Conservation (phyloP, 2,329 filamentous ascomycete species). For the Biscogniauxia marginata region DNA sequence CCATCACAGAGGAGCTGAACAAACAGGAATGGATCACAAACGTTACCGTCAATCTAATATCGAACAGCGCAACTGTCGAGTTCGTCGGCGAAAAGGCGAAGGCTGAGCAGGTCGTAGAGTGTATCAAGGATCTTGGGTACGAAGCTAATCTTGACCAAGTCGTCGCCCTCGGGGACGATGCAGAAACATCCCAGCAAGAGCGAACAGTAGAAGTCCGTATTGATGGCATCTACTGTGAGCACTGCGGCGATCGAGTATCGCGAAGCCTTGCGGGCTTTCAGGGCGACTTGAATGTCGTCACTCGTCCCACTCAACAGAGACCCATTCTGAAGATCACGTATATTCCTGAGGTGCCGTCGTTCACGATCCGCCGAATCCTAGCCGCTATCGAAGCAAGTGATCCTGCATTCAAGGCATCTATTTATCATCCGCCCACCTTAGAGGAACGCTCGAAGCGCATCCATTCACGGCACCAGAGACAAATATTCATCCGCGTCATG, state of each 20-base stretch:
- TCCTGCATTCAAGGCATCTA: slow-evolving; percentile 61
- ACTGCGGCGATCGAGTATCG: slow-evolving; percentile 62
- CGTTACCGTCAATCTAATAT: slow-evolving; percentile 62
- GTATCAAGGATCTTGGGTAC: slow-evolving; percentile 64
- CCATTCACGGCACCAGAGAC: slow-evolving; percentile 65
- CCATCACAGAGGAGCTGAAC: slow-evolving; percentile 58
- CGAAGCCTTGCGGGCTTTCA: slow-evolving; percentile 54
- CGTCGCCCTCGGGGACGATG: slow-evolving; percentile 35
- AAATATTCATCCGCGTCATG: slow-evolving; percentile 67
- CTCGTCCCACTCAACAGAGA: slow-evolving; percentile 54
- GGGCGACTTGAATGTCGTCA: slow-evolving; percentile 51
- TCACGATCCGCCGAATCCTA: slow-evolving; percentile 77
- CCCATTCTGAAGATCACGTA: slow-evolving; percentile 74
- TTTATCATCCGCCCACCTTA: slow-evolving; percentile 78
- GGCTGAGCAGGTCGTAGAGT: slow-evolving; percentile 48
- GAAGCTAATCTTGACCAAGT: slow-evolving; percentile 59
- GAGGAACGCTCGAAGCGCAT: slow-evolving; percentile 78
- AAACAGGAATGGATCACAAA: slow-evolving; percentile 58
- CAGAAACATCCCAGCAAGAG: slow-evolving; percentile 28
- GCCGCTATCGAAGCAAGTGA: slow-evolving; percentile 65
- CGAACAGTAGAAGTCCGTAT: slow-evolving; percentile 65
- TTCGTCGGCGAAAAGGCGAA: slow-evolving; percentile 47
- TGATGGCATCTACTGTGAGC: slow-evolving; percentile 72
- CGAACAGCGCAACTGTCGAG: slow-evolving; percentile 63
- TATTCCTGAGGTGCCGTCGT: slow-evolving; percentile 60